Percentiles rank a stretch among this genome's conserved stretches.
phyloP scores from a whole-genome alignment of 2,329 filamentous ascomycete species.

The Aspergillus aculeatus region DNA sequence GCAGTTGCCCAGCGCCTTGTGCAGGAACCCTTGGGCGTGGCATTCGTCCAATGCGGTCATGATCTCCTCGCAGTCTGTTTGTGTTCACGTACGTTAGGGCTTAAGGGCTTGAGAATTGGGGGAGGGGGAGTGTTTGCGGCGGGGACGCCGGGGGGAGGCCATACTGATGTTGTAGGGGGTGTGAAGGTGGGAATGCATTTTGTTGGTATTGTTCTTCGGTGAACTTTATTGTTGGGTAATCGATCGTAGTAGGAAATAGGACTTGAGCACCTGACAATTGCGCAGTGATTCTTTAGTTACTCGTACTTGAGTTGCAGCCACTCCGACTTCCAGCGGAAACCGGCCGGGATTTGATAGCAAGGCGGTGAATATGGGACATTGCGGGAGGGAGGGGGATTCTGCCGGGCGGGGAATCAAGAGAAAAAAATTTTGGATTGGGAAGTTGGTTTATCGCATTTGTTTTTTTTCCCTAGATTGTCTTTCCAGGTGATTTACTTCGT shows the following conservation, averaged over 20 bases:
- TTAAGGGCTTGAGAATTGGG: not conserved
- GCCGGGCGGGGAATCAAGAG: conserved; percentile 29
- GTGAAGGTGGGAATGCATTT: conserved; percentile 96
- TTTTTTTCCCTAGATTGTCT: not conserved
- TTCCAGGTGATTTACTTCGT: too few species aligned
- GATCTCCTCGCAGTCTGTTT: conserved; percentile 84
- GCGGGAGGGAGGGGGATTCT: conserved; percentile 21
- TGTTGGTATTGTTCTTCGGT: conserved; percentile 27
- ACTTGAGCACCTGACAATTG: not conserved
- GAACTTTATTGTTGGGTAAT: not conserved
- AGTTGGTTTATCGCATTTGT: not conserved
- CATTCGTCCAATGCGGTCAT: conserved; percentile 94
- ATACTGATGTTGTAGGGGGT: conserved; percentile 87
- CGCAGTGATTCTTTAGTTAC: too few species aligned
- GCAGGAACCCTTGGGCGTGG: conserved; percentile 86
- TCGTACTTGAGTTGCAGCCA: not conserved
- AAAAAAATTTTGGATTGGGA: conserved; percentile 9
- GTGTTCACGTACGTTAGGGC: conserved; percentile 5
- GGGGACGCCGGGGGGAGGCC: conserved; percentile 21
- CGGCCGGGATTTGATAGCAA: conserved; percentile 7
- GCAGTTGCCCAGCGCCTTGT: conserved; percentile 88
- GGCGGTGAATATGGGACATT: conserved; percentile 22
- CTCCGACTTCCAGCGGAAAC: not conserved
- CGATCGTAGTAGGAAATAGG: not conserved
- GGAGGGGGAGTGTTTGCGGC: not conserved